These are phyloP conservation scores for Alloascoidea africana DNA, from an alignment of 805 yeast species.

Conservation along the genomic window DNA sequence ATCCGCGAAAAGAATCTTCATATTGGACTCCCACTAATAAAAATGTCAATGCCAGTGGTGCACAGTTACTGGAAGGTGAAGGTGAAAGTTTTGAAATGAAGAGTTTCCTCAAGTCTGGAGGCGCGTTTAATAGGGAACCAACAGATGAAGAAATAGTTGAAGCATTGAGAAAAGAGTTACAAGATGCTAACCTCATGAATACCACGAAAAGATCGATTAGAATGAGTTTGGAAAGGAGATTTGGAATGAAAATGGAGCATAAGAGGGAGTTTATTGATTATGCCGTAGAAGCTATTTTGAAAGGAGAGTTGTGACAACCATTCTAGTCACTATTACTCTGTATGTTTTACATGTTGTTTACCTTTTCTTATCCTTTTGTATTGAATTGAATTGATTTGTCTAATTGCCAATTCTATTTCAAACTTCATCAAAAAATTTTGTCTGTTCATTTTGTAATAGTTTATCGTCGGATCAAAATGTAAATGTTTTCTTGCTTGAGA, in stretches of 20 bases:
- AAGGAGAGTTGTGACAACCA: too few relatives aligned
- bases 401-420: too few relatives aligned
- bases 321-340: too few relatives aligned
- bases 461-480: constrained; percentile 71
- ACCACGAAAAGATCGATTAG: not conserved
- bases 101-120: not conserved
- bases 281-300: constrained; percentile 2
- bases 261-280: not conserved
- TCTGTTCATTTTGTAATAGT: too few relatives aligned
- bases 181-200: not conserved
- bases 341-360: not conserved
- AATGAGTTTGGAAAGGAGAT: not conserved
- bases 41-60: too few relatives aligned
- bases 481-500: constrained; percentile 88
- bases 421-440: too few relatives aligned
- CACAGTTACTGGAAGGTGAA: too few relatives aligned
- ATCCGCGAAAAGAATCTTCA: too few relatives aligned
- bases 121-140: constrained; percentile 6
- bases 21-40: too few relatives aligned
- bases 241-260: not conserved
- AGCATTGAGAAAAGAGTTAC: not conserved
- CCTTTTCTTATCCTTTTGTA: not conserved
- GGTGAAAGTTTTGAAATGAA: too few relatives aligned
- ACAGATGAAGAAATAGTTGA: not conserved
- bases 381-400: too few relatives aligned